These are phyloP conservation scores for Aspergillus alliaceus DNA, from an alignment of 2,329 filamentous ascomycete species.

Conservation along the genomic window DNA sequence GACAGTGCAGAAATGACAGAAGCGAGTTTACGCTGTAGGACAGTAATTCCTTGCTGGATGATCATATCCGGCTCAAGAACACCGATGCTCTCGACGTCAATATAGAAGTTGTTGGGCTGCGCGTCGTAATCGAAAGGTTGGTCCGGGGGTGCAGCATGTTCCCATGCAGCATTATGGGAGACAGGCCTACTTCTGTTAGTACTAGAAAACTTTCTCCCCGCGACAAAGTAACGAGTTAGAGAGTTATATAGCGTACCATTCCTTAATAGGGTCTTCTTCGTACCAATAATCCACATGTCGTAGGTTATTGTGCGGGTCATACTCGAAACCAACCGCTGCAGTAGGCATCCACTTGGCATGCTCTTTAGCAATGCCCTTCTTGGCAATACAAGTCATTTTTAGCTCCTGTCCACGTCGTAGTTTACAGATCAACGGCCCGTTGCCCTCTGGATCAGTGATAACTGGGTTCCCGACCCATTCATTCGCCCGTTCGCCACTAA, in stretches of 20 bases:
- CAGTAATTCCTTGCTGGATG: conserved; percentile 82
- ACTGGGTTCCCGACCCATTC: conserved; percentile 77
- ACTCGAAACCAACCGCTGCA: conserved; percentile 91
- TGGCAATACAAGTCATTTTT: conserved; percentile 86
- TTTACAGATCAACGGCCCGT: conserved; percentile 86
- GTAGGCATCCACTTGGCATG: conserved; percentile 98
- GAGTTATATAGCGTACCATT: conserved; percentile 67
- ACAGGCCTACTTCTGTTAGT: conserved; percentile 31
- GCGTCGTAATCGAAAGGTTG: conserved; percentile 91
- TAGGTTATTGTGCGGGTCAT: conserved; percentile 96
- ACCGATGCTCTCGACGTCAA: conserved; percentile 87
- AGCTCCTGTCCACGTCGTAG: conserved; percentile 86
- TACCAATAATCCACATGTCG: conserved; percentile 93
- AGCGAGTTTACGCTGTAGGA: conserved; percentile 87
- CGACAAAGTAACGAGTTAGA: background rate
- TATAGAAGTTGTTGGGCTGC: conserved; percentile 81
- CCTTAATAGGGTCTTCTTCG: conserved; percentile 75
- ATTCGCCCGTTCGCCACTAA: conserved; percentile 68
- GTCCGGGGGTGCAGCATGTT: conserved; percentile 74
- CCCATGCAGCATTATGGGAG: conserved; percentile 61
- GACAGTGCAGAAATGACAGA: conserved; percentile 68
- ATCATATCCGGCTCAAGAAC: conserved; percentile 87
- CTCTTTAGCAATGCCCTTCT: conserved; percentile 98
- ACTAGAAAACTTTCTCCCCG: background rate
- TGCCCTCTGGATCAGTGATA: conserved; percentile 76